Evolutionary conservation across 768 basidiomycete species (phyloP).

Genomic region (Amanita rimosa): DNA sequence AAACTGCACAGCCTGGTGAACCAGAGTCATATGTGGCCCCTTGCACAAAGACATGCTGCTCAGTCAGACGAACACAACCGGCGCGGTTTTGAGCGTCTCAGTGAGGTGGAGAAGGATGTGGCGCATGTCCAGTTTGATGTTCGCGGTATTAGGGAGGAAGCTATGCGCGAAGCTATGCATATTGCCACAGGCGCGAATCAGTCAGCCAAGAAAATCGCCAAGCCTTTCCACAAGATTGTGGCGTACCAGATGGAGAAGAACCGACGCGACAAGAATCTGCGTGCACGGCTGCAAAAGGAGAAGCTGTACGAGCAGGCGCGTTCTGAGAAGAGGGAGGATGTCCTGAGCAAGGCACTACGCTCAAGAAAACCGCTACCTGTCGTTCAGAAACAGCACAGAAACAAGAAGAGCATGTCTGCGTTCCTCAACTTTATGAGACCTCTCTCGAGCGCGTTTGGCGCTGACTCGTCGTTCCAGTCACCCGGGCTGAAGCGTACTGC

Average conservation of each 20-base stretch:
- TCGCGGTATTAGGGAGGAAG: slow-evolving; percentile 68
- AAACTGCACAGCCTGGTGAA: slow-evolving; percentile 56
- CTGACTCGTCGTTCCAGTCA: slow-evolving; percentile 34
- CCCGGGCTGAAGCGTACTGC: slow-evolving; percentile 45
- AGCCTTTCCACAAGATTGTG: slow-evolving; percentile 60
- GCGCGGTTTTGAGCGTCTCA: slow-evolving; percentile 64
- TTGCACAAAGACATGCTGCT: slow-evolving; percentile 25
- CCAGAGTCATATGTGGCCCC: slow-evolving; percentile 35
- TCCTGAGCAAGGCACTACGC: slow-evolving; percentile 67
- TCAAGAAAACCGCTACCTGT: slow-evolving; percentile 34
- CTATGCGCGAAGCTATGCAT: slow-evolving; percentile 47
- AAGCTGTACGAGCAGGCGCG: slow-evolving; percentile 65
- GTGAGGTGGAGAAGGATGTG: slow-evolving; percentile 65
- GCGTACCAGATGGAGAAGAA: slow-evolving; percentile 69
- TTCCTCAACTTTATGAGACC: slow-evolving; percentile 85
- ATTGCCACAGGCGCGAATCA: slow-evolving; percentile 28
- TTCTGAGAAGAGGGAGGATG: slow-evolving; percentile 64
- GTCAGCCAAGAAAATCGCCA: slow-evolving; percentile 40
- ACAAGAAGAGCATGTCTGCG: slow-evolving; percentile 82
- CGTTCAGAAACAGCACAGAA: slow-evolving; percentile 64
- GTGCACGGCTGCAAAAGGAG: slow-evolving; percentile 62
- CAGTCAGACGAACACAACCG: slow-evolving; percentile 48
- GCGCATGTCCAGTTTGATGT: slow-evolving; percentile 51
- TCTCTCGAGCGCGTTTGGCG: slow-evolving; percentile 75
- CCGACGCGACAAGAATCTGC: slow-evolving; percentile 62